phyloP scores from a whole-genome alignment of 1,284 basidiomycete genomes.

The Butyriboletus appendiculatus region DNA sequence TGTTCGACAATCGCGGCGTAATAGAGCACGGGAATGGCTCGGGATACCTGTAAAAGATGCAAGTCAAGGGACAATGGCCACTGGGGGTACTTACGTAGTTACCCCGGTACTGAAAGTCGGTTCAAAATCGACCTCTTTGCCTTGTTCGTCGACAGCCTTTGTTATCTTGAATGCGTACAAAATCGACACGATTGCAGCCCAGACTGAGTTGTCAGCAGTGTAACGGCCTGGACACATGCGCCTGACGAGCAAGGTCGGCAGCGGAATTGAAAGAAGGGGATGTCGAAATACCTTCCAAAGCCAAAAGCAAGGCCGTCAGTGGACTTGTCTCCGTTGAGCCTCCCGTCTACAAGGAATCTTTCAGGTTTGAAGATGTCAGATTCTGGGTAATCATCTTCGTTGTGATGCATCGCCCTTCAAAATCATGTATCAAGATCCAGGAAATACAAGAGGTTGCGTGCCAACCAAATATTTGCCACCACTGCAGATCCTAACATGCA shows the following conservation, averaged over 20 bases:
- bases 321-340: conserved; percentile 36
- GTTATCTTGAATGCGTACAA: conserved; percentile 24
- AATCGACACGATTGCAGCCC: conserved; percentile 23
- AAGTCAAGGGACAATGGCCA: neutral
- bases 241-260: neutral
- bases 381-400: conserved; percentile 41
- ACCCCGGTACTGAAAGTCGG: conserved; percentile 18
- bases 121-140: conserved; percentile 20
- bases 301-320: conserved; percentile 39
- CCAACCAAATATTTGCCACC: conserved; percentile 48
- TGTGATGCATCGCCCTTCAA: conserved; percentile 44
- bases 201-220: conserved; percentile 26
- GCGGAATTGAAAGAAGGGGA: neutral
- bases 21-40: conserved; percentile 22
- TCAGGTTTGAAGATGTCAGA: conserved; percentile 44
- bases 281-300: conserved; percentile 39
- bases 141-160: conserved; percentile 17
- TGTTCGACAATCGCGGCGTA: neutral
- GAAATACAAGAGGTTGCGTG: neutral
- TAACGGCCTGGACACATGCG: conserved; percentile 32
- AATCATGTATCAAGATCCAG: neutral
- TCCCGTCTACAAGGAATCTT: conserved; percentile 35
- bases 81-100: conserved; percentile 7
- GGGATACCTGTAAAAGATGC: conserved; percentile 16
- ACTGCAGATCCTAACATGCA: conserved; percentile 34